Base-by-base conservation (phyloP, 2,329 filamentous ascomycete species). In the Pleomassaria siparia region DNA sequence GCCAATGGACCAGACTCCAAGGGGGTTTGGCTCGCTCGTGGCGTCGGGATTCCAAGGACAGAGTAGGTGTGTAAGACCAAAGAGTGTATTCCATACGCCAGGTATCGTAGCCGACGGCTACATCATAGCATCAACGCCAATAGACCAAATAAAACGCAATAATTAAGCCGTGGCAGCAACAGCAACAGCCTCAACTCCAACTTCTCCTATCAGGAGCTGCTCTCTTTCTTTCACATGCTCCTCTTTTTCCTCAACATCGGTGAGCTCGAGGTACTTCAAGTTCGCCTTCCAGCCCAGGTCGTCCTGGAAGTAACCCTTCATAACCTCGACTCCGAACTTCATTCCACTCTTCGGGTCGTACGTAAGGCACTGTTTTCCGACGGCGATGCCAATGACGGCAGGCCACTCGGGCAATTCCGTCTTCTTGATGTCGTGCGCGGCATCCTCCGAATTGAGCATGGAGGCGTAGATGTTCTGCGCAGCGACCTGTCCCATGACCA, bases 401-500 rank as follows among this genome's bases (percentile, higher is more conserved):
- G 71, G 69, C 11, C 65, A 72, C 2, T 62, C 58, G 1, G 65
- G 63, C 12, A 69, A 63, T 22, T 64, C 60, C 0, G 55, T 53
- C 12, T 55, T 51, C 20, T 62, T 56, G 2, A 50, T 16, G 13
- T 46, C 46, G 13, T 56, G 24, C 11, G 49, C 25, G 15, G 46
- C 29, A 11, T 59, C 52, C 39, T 71, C 69, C 1, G 60, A 60
- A 46, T 70, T 70, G 11, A 71, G 51, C n/a, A 71, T 69, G 2
- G 59, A 59, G 3, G 62, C 56, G 51, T 63, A 70, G 25, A 72
- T 52, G 43, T 91, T 91, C 44, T 78, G 70, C 6, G 83, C 87
- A 2, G 81, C 80, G 51, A 80, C 76, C 60, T 84, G 81, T 29
- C 87, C 88, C 76, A 85, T 84, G 62, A 87, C 81, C 80, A 91